These are phyloP conservation scores for Cystofilobasidium bisporidii DNA, from an alignment of 768 basidiomycete genomes.

Conservation along the genomic window DNA sequence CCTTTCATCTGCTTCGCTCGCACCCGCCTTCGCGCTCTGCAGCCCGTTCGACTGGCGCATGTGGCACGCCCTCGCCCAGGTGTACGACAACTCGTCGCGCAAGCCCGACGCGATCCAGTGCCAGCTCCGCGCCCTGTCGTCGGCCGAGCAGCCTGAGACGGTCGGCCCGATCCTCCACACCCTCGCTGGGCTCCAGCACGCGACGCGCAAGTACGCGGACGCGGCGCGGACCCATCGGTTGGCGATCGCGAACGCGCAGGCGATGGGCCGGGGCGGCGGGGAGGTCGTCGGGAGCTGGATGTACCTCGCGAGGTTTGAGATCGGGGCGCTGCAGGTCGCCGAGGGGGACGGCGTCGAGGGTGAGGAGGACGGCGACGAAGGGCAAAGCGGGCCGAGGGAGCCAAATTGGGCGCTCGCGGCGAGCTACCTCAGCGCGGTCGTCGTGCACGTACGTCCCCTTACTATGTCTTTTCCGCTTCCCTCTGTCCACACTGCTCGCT, in stretches of 20 bases:
- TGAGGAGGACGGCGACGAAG: conserved; percentile 2
- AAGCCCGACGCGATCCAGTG: conserved; percentile 75
- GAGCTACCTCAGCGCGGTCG: conserved; percentile 63
- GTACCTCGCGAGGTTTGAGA: conserved; percentile 70
- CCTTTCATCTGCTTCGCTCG: no score
- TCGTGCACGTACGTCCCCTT: conserved; percentile 47
- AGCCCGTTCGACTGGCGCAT: conserved; percentile 93
- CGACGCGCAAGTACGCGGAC: conserved; percentile 26
- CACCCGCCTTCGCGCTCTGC: conserved; percentile 5
- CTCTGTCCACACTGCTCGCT: no score
- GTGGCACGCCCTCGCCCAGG: conserved; percentile 89
- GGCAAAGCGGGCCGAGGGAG: not conserved
- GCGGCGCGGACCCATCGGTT: conserved; percentile 61
- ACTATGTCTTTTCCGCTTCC: not conserved
- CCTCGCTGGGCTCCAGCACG: conserved; percentile 35
- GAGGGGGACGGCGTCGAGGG: not conserved
- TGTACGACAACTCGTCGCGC: conserved; percentile 78
- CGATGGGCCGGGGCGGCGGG: conserved; percentile 42
- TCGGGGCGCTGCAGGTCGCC: conserved; percentile 35
- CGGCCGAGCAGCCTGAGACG: conserved; percentile 37
- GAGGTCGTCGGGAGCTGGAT: conserved; percentile 79
- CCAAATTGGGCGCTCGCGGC: conserved; percentile 47
- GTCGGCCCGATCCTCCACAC: conserved; percentile 35
- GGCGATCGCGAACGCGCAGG: conserved; percentile 33
- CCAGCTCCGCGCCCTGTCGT: conserved; percentile 68